These are phyloP conservation scores for Zygoascus sp. DNA, from an alignment of 1,139 yeast genomes.

Conservation along the genomic window DNA sequence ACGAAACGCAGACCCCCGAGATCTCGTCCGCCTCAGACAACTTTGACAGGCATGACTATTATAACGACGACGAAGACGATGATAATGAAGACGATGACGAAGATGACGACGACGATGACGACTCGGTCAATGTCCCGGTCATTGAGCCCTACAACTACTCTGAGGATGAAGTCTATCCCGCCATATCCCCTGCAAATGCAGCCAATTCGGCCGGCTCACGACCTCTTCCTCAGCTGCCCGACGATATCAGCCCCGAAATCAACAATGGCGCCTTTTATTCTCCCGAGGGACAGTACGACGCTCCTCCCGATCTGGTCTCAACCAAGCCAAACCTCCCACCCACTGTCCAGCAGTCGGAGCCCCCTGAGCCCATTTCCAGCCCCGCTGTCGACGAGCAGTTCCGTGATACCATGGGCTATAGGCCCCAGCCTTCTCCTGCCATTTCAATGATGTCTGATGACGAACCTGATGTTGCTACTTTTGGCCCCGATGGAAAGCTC, in stretches of 20 bases:
- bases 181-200: no score
- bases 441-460: slow-evolving; percentile 18
- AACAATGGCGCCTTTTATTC: neutral
- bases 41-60: slow-evolving; percentile 19
- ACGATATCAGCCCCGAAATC: slow-evolving; percentile 7
- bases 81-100: slow-evolving; percentile 22
- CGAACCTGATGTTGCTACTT: slow-evolving; percentile 14
- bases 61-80: no score
- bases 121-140: slow-evolving; percentile 20
- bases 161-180: neutral
- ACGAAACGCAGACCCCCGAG: slow-evolving; percentile 41
- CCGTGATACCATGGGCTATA: slow-evolving; percentile 13
- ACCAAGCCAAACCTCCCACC: neutral
- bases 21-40: slow-evolving; percentile 25
- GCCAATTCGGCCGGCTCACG: no score
- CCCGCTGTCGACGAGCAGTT: slow-evolving; percentile 11
- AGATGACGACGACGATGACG: slow-evolving; percentile 18
- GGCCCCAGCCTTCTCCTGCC: slow-evolving; percentile 18
- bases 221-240: slow-evolving; percentile 27
- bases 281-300: neutral
- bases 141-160: slow-evolving; percentile 22
- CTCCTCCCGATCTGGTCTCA: neutral
- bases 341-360: neutral
- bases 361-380: neutral
- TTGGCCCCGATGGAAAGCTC: slow-evolving; percentile 7